Evolutionary conservation across 305 asterid species (phyloP).

Genomic region (Fraxinus sp.): DNA sequence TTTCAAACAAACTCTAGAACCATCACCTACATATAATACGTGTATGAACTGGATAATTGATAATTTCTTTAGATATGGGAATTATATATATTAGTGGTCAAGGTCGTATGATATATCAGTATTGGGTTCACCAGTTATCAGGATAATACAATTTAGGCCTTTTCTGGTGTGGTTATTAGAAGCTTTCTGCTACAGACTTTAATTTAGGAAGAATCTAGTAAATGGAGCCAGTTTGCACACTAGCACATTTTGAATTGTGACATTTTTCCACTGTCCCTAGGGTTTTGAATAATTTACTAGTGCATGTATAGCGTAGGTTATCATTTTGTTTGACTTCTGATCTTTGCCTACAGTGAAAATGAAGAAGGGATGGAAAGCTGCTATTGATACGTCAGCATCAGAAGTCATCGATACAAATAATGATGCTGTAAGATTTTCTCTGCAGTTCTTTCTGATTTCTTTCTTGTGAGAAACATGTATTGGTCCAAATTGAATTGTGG

Average conservation of each 20-base stretch:
- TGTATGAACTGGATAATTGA: not conserved
- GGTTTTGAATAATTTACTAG: not conserved
- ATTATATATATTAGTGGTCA: not conserved
- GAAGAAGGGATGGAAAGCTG: conserved; percentile 34
- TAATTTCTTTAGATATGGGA: not conserved
- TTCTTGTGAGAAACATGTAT: not conserved
- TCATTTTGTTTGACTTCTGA: conserved; percentile 7
- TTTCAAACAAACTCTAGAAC: not conserved
- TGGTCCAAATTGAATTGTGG: not conserved
- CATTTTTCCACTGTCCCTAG: not conserved
- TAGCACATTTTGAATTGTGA: not conserved
- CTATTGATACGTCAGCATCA: conserved; percentile 35
- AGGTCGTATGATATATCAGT: not conserved
- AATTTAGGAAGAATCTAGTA: not conserved
- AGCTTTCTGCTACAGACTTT: not conserved
- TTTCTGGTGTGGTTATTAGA: not conserved
- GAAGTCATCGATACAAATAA: conserved; percentile 36
- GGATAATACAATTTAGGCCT: not conserved
- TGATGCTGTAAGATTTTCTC: conserved; percentile 44
- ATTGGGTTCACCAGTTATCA: not conserved
- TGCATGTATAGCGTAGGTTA: not conserved
- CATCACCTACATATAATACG: not conserved
- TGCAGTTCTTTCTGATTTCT: conserved; percentile 10
- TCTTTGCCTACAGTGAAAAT: conserved; percentile 44
- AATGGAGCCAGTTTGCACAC: not conserved